phyloP scores from a whole-genome alignment of 1,284 basidiomycete genomes.

The Ustanciosporium gigantosporum region DNA sequence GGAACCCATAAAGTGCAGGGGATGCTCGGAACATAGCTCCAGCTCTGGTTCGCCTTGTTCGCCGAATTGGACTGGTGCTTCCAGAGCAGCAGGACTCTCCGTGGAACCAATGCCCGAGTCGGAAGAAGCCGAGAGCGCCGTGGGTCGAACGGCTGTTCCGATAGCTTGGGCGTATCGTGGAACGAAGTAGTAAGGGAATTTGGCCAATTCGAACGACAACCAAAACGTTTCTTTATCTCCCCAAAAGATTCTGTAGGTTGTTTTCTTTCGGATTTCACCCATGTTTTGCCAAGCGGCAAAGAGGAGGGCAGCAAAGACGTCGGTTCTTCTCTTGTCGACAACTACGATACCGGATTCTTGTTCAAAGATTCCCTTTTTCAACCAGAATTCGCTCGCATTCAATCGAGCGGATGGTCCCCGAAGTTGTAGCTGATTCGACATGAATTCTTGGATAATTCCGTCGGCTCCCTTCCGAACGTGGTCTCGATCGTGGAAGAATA shows the following conservation, averaged over 20 bases:
- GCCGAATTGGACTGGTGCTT: slow-evolving; percentile 1
- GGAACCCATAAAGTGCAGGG: slow-evolving; percentile 33
- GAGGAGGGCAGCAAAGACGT: slow-evolving; percentile 35
- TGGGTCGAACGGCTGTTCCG: slow-evolving; percentile 11
- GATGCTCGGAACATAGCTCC: slow-evolving; percentile 33
- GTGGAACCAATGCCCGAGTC: background rate
- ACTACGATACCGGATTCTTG: slow-evolving; percentile 43
- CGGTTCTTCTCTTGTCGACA: slow-evolving; percentile 33
- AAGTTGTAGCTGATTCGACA: slow-evolving; percentile 28
- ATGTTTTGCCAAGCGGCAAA: slow-evolving; percentile 45
- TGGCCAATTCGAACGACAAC: slow-evolving; percentile 36
- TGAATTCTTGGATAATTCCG: slow-evolving; percentile 31
- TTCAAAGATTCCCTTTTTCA: slow-evolving; percentile 39
- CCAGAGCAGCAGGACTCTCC: background rate
- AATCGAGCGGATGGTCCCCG: slow-evolving; percentile 29
- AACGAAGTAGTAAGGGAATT: slow-evolving; percentile 42
- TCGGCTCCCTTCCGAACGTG: slow-evolving; percentile 28
- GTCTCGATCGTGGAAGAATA: slow-evolving; percentile 46
- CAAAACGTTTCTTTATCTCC: slow-evolving; percentile 43
- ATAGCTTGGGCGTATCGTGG: slow-evolving; percentile 33
- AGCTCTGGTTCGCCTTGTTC: no score
- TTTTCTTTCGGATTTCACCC: slow-evolving; percentile 38
- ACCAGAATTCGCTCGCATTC: slow-evolving; percentile 32
- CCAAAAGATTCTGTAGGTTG: slow-evolving; percentile 36
- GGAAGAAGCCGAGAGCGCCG: slow-evolving; percentile 1